Percentiles rank a stretch among this genome's conserved stretches.
phyloP scores from a whole-genome alignment of 2,329 filamentous ascomycete species.

The Seiridium unicorne region DNA sequence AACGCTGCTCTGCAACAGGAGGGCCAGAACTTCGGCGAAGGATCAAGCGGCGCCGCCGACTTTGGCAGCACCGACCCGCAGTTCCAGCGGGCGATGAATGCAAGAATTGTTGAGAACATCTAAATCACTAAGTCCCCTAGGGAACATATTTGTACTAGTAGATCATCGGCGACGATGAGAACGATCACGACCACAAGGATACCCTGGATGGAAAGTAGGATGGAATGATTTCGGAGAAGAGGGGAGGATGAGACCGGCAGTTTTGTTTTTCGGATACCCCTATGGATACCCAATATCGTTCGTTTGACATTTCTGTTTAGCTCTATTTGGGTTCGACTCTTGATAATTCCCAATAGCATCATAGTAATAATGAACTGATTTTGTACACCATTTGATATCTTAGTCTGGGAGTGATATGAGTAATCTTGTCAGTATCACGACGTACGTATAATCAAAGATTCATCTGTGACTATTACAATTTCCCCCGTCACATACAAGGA shows the following conservation, averaged over 20 bases:
- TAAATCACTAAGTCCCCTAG: constrained; percentile 33
- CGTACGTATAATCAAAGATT: background rate
- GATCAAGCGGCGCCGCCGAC: constrained; percentile 38
- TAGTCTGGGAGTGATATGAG: no score
- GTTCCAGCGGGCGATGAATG: constrained; percentile 80
- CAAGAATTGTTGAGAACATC: constrained; percentile 82
- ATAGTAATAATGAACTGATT: background rate
- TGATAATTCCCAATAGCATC: background rate
- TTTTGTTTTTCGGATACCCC: constrained; percentile 21
- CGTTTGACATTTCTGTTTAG: constrained; percentile 13
- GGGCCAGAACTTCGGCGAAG: constrained; percentile 44
- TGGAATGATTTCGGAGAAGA: background rate
- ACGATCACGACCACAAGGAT: no score
- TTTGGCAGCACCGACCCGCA: constrained; percentile 55
- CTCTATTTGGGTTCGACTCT: background rate
- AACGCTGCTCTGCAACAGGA: constrained; percentile 40
- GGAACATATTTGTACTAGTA: no score
- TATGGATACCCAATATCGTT: constrained; percentile 29
- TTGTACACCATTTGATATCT: background rate
- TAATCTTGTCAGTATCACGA: background rate
- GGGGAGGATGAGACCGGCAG: background rate
- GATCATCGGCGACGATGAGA: no score
- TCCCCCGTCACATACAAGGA: no score
- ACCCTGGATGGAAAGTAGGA: no score
- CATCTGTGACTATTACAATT: background rate